A percentile compares a stretch with the other conserved stretches of the same genome.
Evolutionary conservation across 352 stramenopile genomes (phyloP).

Genomic region (Pythium oligandrum): DNA sequence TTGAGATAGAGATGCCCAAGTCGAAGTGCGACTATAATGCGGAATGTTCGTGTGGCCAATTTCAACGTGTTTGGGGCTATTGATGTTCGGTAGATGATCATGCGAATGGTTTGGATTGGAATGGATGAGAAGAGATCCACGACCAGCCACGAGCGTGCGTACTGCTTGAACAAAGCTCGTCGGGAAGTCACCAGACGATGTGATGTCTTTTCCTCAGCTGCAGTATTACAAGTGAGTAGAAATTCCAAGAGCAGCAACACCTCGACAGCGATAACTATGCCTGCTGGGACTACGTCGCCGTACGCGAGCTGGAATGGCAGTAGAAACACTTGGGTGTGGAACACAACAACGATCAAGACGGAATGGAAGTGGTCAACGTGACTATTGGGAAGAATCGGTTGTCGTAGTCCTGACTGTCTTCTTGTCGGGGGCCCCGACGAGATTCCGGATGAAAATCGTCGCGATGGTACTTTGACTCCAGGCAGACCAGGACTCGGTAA

Average conservation of each 20-base stretch:
- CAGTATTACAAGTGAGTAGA: constrained; percentile 27
- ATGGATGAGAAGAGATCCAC: constrained; percentile 18
- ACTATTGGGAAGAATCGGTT: no score
- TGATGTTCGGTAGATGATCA: background rate
- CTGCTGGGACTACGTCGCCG: no score
- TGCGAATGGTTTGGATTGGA: constrained; percentile 2
- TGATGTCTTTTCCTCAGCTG: constrained; percentile 23
- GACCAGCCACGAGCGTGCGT: constrained; percentile 19
- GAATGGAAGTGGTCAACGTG: no score
- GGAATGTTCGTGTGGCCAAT: background rate
- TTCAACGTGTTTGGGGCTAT: background rate
- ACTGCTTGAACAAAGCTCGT: constrained; percentile 19
- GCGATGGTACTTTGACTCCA: no score
- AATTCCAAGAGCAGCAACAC: constrained; percentile 18
- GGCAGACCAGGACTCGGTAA: no score
- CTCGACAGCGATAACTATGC: constrained; percentile 1
- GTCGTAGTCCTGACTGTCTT: no score
- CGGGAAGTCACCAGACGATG: constrained; percentile 16
- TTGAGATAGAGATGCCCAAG: constrained; percentile 4
- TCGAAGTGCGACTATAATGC: constrained; percentile 1
- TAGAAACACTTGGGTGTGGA: no score
- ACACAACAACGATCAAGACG: no score
- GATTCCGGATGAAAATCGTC: no score
- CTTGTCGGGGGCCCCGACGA: no score
- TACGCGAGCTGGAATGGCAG: no score